Evolutionary conservation across 768 basidiomycete genomes (phyloP).

Genomic region (Phanerochaete carnosa): DNA sequence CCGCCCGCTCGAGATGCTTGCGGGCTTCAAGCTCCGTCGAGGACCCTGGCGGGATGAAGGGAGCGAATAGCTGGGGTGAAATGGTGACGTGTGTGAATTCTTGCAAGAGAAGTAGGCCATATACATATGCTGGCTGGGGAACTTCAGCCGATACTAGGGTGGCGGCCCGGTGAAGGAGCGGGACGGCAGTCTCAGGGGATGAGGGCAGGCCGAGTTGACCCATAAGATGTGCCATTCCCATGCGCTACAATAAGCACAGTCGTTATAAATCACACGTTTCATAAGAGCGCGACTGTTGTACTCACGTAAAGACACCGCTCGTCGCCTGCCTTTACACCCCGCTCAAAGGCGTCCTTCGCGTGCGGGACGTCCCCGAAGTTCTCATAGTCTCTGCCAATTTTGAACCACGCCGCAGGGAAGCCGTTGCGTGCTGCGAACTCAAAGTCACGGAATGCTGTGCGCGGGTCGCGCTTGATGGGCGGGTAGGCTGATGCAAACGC

Average conservation of each 20-base stretch:
- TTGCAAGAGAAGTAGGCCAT: conserved; percentile 79
- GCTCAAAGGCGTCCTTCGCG: conserved; percentile 84
- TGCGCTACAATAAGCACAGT: conserved; percentile 47
- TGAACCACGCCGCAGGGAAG: conserved; percentile 83
- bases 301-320: conserved; percentile 75
- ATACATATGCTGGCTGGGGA: conserved; percentile 88
- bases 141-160: conserved; percentile 66
- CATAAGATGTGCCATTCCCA: conserved; percentile 90
- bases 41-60: conserved; percentile 50
- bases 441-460: conserved; percentile 85
- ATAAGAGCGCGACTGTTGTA: conserved; percentile 7
- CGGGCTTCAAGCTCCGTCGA: conserved; percentile 60
- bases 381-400: conserved; percentile 89
- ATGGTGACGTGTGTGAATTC: conserved; percentile 74
- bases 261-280: conserved; percentile 9
- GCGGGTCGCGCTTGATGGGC: conserved; percentile 60
- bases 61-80: conserved; percentile 45
- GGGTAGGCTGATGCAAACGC: conserved; percentile 49
- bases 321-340: conserved; percentile 71
- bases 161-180: conserved; percentile 76
- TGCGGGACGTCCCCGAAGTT: conserved; percentile 70
- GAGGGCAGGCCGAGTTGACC: conserved; percentile 74
- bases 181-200: conserved; percentile 55
- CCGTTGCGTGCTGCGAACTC: conserved; percentile 81
- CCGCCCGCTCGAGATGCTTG: conserved; percentile 77